Evolutionary conservation across 1,284 basidiomycete species (phyloP).

Genomic region (Trametes versicolor): DNA sequence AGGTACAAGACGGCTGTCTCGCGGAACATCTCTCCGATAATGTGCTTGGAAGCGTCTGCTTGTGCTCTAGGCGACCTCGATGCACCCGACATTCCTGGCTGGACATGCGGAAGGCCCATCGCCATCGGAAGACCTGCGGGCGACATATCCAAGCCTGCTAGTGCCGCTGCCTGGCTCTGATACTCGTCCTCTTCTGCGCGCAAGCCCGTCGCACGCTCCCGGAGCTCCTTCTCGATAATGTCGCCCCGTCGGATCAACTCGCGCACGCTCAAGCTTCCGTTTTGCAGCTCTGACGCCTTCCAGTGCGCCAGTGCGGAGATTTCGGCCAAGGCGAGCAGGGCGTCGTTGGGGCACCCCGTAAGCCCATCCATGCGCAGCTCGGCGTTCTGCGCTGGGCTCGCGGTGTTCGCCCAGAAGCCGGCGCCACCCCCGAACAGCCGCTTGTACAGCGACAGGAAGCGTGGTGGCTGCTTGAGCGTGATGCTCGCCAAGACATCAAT

Average conservation of each 20-base stretch:
- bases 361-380: constrained; percentile 69
- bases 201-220: constrained; percentile 42
- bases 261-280: constrained; percentile 71
- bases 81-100: constrained; percentile 54
- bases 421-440: constrained; percentile 57
- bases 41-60: constrained; percentile 28
- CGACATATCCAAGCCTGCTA: constrained; percentile 27
- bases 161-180: constrained; percentile 24
- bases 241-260: constrained; percentile 76
- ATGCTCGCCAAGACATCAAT: constrained; percentile 77
- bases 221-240: constrained; percentile 70
- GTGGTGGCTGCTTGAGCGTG: constrained; percentile 67
- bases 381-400: constrained; percentile 46
- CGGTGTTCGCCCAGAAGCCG: constrained; percentile 45
- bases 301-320: constrained; percentile 78
- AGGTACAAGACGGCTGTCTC: constrained; percentile 77
- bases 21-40: constrained; percentile 69
- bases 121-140: constrained; percentile 32
- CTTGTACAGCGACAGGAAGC: constrained; percentile 72
- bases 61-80: constrained; percentile 34
- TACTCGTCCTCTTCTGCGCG: constrained; percentile 32
- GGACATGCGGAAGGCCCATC: constrained; percentile 21
- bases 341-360: constrained; percentile 79
- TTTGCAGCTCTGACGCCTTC: constrained; percentile 70
- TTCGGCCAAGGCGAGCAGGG: constrained; percentile 79